Base-by-base conservation (phyloP, 805 yeast genomes). In the Candida andamanensis region DNA sequence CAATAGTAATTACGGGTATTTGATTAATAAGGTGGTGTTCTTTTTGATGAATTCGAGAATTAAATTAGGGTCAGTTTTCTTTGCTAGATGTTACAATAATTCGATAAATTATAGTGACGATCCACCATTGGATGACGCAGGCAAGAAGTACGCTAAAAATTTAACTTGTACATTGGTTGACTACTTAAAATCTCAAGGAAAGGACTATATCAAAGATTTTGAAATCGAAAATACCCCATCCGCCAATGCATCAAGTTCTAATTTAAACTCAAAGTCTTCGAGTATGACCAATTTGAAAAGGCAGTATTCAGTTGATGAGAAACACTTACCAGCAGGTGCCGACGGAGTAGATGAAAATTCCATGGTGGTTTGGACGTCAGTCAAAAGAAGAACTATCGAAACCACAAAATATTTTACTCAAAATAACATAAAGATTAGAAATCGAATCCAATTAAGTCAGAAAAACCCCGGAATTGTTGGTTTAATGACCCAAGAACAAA, bases 281-380 rank as follows among this genome's bases (percentile, higher is more conserved):
- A 21, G 26, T 10, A 16, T 24, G 3, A n/a, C 16, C 2, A 30
- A 32, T 19, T 25, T 33, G 13, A 41, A 30, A 26, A 28, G 26
- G 24, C 41, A 36, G 28, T 26, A 32, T 17, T 60, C 69, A 2
- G 49, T 54, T 6, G 66, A 63, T 29, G 61, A 59, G 26, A 60
- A 60, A 40, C 69, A 60, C 33, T 66, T 69, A 10, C 60, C 72
- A 6, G 65, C 67, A 1, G 71, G 70, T 2, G 67, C 74, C 6
- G 83, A 78, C 52, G 82, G 80, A 5, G 63, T 69, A 6, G 72
- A 67, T 42, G 76, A 70, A 22, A 73, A 76, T 40, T 73, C 81
- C 4, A 68, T 89, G 46, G 78, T 80, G 3, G 89, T 92, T n/a
- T 90, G 97, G 95, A 87, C 97, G 1, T 94, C 97, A 1, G 85